Base-by-base conservation (phyloP, 805 yeast genomes). In the Wickerhamiella qilinensis region DNA sequence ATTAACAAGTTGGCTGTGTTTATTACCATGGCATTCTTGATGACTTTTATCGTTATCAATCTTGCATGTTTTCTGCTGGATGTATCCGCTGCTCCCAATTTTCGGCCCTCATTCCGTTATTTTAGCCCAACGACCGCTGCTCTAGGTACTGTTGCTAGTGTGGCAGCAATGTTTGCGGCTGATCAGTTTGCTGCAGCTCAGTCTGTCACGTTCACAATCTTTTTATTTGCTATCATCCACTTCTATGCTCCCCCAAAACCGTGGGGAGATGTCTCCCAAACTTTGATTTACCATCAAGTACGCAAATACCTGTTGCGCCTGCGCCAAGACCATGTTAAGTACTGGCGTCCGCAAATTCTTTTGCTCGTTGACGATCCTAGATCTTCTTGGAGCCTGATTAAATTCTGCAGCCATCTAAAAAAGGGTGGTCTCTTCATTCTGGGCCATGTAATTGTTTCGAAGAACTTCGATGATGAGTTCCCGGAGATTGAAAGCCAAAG, bases 261-360 rank as follows among this genome's bases (percentile, higher is more conserved):
- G 25, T 91, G 95, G 86, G 99, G 99, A 27, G 99, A 91, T 58
- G 96, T 91, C 19, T 86, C 97, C 2, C 98, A 91, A 58, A 74
- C 86, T 31, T 67, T 91, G 43, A 88, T 91, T 36, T 91, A 91
- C 56, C 98, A 91, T 55, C 99, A 91, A 58, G 97, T 91, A 9
- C 65, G 99, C 47, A 91, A 91, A 54, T 91, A 91, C 53, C 62
- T 84, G 33, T 60, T 91, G 43, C 65, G 93, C 38, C 64, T 88
- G 32, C 71, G 84, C 42, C 84, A 84, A 50, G 94, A 91, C 52
- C 93, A 88, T 55, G 95, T 91, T 38, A 91, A 91, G 59, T 91
- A 86, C 55, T 91, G 99, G 98, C 68, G 99, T 49, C 99, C 99
- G 0, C 99, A 91, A 56, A 77, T 91, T 30, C 62, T 91, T 42